Percentiles rank a stretch among this genome's conserved stretches.
phyloP scores from a whole-genome alignment of 495 filamentous ascomycete species.

The Monascus purpureus region DNA sequence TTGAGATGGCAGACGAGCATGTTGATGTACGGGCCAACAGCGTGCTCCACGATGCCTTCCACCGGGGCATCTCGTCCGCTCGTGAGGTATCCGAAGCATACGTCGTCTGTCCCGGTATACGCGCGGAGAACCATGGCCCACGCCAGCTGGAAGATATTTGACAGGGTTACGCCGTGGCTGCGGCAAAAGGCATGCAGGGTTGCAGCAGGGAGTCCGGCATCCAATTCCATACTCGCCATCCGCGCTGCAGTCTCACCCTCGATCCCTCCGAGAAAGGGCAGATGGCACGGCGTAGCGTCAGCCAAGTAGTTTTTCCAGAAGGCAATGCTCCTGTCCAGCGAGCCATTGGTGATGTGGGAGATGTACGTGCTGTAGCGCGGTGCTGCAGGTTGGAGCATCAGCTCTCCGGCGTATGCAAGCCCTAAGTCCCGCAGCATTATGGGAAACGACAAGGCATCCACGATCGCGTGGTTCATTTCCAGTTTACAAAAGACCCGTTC shows the following conservation, averaged over 20 bases:
- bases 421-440: slow-evolving; percentile 12
- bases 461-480: slow-evolving; percentile 30
- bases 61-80: slow-evolving; percentile 17
- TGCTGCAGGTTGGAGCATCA: slow-evolving; percentile 6
- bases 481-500: slow-evolving; percentile 20
- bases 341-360: slow-evolving; percentile 19
- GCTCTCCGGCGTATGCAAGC: slow-evolving; percentile 4
- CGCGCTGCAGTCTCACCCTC: slow-evolving; percentile 4
- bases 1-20: slow-evolving; percentile 13
- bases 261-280: slow-evolving; percentile 17
- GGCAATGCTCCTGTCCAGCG: slow-evolving; percentile 10
- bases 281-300: slow-evolving; percentile 23
- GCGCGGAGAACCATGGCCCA: slow-evolving; percentile 29
- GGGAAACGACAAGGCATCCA: slow-evolving; percentile 16
- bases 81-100: slow-evolving; percentile 29
- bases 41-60: slow-evolving; percentile 8
- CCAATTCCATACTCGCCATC: slow-evolving; percentile 1
- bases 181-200: slow-evolving; percentile 9
- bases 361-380: slow-evolving; percentile 33
- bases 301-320: slow-evolving; percentile 31
- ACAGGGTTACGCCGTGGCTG: slow-evolving; percentile 8
- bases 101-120: slow-evolving; percentile 26
- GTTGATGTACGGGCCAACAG: slow-evolving; percentile 9
- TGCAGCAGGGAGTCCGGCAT: not conserved
- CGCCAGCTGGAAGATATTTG: slow-evolving; percentile 18